These are phyloP conservation scores for Puccinia novopanici DNA, from an alignment of 1,284 basidiomycete genomes.

Conservation along the genomic window DNA sequence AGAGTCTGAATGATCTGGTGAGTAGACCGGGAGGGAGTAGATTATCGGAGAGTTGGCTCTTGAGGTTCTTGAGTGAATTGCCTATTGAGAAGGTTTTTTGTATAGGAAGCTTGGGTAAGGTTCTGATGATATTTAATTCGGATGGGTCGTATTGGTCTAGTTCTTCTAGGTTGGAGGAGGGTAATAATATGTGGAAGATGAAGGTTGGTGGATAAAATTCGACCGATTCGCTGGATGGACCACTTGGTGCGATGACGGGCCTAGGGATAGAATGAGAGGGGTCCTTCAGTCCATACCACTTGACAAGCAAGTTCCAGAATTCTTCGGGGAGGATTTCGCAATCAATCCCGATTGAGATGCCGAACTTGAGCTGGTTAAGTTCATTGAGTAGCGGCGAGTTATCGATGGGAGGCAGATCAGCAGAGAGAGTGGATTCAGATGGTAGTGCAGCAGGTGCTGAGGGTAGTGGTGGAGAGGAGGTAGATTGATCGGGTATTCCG, in stretches of 20 bases:
- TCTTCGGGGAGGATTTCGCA: conserved; percentile 30
- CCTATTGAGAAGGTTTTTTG: conserved; percentile 28
- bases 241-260: conserved; percentile 40
- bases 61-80: background rate
- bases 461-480: background rate
- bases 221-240: conserved; percentile 41
- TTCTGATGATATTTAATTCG: conserved; percentile 1
- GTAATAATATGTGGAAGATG: conserved; percentile 41
- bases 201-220: conserved; percentile 45
- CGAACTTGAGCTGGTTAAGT: conserved; percentile 9
- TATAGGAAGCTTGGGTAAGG: background rate
- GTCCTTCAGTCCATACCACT: conserved; percentile 32
- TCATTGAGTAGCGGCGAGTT: conserved; percentile 28
- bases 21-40: background rate
- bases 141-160: background rate
- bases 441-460: too few species aligned
- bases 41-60: background rate
- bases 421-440: background rate
- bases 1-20: conserved; percentile 20
- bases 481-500: background rate
- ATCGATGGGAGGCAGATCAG: conserved; percentile 27
- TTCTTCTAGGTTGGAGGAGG: conserved; percentile 39
- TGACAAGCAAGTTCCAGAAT: conserved; percentile 28
- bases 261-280: conserved; percentile 20
- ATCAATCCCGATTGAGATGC: conserved; percentile 35